Evolutionary conservation across 352 stramenopile species (phyloP).

Genomic region (Pythium scleroteichum): DNA sequence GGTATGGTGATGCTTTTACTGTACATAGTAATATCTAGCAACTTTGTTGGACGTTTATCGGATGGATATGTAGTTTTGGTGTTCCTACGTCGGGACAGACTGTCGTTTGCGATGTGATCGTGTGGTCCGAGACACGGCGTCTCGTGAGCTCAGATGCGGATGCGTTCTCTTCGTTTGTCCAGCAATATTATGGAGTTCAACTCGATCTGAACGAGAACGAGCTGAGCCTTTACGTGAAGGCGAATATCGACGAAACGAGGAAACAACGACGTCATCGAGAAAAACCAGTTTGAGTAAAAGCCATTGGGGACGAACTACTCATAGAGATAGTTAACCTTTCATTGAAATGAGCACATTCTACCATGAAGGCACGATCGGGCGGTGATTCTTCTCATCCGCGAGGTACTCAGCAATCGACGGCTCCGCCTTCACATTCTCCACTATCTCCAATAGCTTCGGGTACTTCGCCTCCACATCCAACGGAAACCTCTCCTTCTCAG

Average conservation of each 20-base stretch:
- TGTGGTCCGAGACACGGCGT: constrained; percentile 65
- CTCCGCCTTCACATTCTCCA: constrained; percentile 19
- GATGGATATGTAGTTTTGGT: constrained; percentile 33
- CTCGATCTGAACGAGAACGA: constrained; percentile 66
- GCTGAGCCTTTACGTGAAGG: constrained; percentile 63
- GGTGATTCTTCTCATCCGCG: constrained; percentile 18
- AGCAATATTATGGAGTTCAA: constrained; percentile 63
- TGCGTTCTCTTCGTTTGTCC: constrained; percentile 61
- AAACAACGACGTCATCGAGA: constrained; percentile 28
- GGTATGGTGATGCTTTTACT: constrained; percentile 42
- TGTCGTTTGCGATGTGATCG: constrained; percentile 63
- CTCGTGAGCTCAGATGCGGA: constrained; percentile 67
- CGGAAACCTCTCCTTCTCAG: constrained; percentile 31
- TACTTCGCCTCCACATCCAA: constrained; percentile 32
- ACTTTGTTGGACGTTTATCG: no score
- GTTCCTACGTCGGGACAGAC: constrained; percentile 44
- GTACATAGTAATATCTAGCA: no score
- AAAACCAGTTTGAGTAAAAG: no score
- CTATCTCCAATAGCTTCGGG: constrained; percentile 27
- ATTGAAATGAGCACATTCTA: no score
- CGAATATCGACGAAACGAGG: constrained; percentile 67
- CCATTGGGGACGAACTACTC: no score
- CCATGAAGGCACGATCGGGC: constrained; percentile 18
- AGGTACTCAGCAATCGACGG: constrained; percentile 28
- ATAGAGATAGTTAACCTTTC: no score